phyloP scores from a whole-genome alignment of 2,329 filamentous ascomycete genomes.

The Venturia nashicola region DNA sequence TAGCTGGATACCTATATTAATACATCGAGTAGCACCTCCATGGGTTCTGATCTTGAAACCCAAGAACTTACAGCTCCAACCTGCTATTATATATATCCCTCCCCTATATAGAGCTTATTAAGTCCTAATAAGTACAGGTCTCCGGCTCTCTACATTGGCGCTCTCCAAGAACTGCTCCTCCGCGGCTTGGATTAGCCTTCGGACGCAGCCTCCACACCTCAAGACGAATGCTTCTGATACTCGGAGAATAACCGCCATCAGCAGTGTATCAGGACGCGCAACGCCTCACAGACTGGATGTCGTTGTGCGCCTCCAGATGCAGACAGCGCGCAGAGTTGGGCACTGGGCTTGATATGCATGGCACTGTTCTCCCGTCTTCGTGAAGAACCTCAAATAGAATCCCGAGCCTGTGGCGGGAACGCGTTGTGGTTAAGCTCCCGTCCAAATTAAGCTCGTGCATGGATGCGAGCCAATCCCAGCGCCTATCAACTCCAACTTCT shows the following conservation, averaged over 20 bases:
- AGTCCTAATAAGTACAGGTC: not conserved
- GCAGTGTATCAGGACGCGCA: slow-evolving; percentile 1
- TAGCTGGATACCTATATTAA: not conserved
- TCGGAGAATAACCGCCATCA: not conserved
- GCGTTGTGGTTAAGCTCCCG: not conserved
- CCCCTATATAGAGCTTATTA: not conserved
- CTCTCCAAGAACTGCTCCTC: not conserved
- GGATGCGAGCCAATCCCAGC: not conserved
- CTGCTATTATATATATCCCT: not conserved
- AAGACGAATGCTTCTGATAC: not conserved
- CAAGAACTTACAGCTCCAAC: not conserved
- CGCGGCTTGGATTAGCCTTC: not conserved
- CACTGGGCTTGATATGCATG: not conserved
- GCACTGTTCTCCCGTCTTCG: not conserved
- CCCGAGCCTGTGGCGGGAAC: not conserved
- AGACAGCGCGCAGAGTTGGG: not conserved
- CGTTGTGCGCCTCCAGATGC: not conserved
- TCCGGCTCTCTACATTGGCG: not conserved
- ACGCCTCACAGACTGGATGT: not conserved
- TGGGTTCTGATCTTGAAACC: not conserved
- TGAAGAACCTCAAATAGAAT: not conserved
- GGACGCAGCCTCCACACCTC: not conserved
- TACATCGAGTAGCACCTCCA: not conserved
- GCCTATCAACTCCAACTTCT: not conserved
- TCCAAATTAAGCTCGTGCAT: slow-evolving; percentile 3